Base-by-base conservation (phyloP, 2,329 filamentous ascomycete species). In the Ascochyta fabae region DNA sequence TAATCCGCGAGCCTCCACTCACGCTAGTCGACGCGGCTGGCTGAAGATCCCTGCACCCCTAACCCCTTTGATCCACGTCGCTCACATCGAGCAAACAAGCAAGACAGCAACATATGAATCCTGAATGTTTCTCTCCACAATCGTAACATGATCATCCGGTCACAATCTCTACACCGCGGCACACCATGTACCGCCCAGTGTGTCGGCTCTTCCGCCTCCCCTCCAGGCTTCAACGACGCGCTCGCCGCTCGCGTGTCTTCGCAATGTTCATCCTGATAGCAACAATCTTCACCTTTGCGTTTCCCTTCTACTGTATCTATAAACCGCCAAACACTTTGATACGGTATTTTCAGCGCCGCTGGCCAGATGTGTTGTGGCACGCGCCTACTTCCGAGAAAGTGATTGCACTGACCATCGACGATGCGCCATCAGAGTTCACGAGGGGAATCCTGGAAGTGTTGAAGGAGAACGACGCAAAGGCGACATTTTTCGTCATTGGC, bases 401-500 rank as follows among this genome's bases (percentile, higher is more conserved):
- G 24, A 81, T 96, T 16, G 92, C 91, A 0, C 81, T 97, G 35
- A 96, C 91, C 1, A 88, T 96, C 67, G 92, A 96, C 78, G 92
- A 96, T 76, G 89, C 87, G 26, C 92, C 92, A 0, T 93, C 89
- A 1, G 76, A 83, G 39, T 82, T 90, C 73, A 96, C 92, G 2
- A 69, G 76, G 40, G 84, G 87, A 52, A 92, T 96, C 56, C 78
- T 92, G 50, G 77, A 85, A 39, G 77, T 91, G 0, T 80, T 96
- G n/a, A 78, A 81, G 33, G 72, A 73, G 6, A 82, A 91, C 68
- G 81, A 83, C 53, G 91, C 88, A 13, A 85, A 81, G 19, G 92
- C 92, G 0, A 96, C 92, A 0, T 95, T 96, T 74, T 97, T 96
- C 75, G 83, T 96, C 29, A 96, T 96, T 65, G 92, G 92, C 8